Evolutionary conservation across 2,329 filamentous ascomycete genomes (phyloP), one percentile per base, ranked within the genome.

Genomic region (Fusarium nelsonii): DNA sequence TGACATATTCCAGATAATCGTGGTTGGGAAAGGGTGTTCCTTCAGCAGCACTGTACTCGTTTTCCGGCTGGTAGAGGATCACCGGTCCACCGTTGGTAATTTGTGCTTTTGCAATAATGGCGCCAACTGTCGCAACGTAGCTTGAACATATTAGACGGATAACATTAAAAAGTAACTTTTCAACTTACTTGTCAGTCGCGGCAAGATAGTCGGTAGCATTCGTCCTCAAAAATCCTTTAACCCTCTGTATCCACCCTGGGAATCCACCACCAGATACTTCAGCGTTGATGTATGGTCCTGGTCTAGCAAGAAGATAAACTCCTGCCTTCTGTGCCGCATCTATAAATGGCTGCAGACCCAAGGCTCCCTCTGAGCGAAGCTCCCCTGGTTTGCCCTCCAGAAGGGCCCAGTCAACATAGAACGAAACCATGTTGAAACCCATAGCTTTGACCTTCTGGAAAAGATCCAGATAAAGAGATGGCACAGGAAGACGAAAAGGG

Each of bases 51-150:
- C 86, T 89, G 74, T 95, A 94, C 76, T 96, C 93, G 66, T 96
- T 97, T 76, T 97, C 93, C 0, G 91, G 90, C 76, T 97, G 93
- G 41, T 91, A 85, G 2, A 95, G 80, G 63, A 97, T 92, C 9
- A 97, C 85, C 0, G 92, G 92, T 0, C 93, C 93, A 0, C 91
- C 92, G 53, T 94, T 92, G 2, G 92, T 95, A 73, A 97, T 94
- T 73, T 96, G 92, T 1, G 87, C 89, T 56, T 89, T 87, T 6
- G 92, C 91, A 69, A 97, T 90, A 10, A 90, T 88, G 14, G 83
- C 83, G 28, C 86, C 87, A 49, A 94, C 84, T 10, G 88, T 83
- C 8, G 83, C 77, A 68, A 88, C 84, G 69, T 93, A 73, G 5
- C 63, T 71, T 0, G 3, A 8, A 5, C 2, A 3, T 3, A 1